These are phyloP conservation scores for Boletellus emodensis DNA, from an alignment of 768 basidiomycete genomes.

Conservation along the genomic window DNA sequence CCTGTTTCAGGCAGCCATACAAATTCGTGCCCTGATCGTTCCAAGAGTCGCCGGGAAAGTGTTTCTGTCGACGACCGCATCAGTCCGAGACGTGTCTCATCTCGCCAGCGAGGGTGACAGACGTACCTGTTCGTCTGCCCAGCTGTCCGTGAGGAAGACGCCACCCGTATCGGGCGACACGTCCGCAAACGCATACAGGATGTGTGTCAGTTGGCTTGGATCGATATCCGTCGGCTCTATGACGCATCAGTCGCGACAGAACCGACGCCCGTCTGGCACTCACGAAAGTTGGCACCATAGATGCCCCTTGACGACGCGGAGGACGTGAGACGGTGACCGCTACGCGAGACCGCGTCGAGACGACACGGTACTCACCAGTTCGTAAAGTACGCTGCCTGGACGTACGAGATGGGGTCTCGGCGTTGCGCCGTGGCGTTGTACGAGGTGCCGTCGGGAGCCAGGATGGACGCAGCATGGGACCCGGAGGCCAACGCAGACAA, in stretches of 20 bases:
- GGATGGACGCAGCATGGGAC: conserved; percentile 12
- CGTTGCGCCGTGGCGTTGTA: conserved; percentile 5
- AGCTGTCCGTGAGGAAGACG: conserved; percentile 65
- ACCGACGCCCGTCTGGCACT: conserved; percentile 15
- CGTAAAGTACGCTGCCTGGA: conserved; percentile 36
- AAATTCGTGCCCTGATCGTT: conserved; percentile 70
- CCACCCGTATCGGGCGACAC: conserved; percentile 55
- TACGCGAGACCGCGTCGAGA: not conserved
- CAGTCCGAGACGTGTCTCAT: conserved; percentile 8
- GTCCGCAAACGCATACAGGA: conserved; percentile 80
- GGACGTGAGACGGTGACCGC: not conserved
- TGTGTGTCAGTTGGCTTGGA: conserved; percentile 61
- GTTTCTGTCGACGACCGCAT: conserved; percentile 47
- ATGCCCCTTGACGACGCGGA: conserved; percentile 41
- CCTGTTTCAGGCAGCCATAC: conserved; percentile 79
- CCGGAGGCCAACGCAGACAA: conserved; percentile 4
- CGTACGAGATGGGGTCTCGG: conserved; percentile 19
- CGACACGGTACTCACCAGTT: conserved; percentile 28
- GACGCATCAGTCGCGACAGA: conserved; percentile 6
- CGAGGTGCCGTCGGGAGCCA: not conserved
- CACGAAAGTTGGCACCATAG: conserved; percentile 62
- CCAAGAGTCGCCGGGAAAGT: conserved; percentile 71
- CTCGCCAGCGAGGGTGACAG: not conserved
- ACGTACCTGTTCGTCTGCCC: conserved; percentile 65
- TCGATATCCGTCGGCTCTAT: conserved; percentile 65